A percentile compares a stretch with the other conserved stretches of the same genome.
phyloP scores from a whole-genome alignment of 768 basidiomycete species.

The Multifurca ochricompacta region DNA sequence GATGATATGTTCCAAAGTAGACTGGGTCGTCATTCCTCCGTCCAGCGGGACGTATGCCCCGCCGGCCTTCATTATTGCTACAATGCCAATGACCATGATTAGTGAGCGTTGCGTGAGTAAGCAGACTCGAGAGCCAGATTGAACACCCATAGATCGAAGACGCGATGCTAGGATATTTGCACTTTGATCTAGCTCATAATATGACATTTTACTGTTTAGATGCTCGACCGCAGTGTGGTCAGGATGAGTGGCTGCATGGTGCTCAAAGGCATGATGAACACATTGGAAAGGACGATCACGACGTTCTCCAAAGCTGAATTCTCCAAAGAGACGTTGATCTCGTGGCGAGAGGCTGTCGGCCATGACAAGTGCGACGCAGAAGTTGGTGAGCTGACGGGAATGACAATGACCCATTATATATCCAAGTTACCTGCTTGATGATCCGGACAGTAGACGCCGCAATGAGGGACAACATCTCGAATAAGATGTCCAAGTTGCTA shows the following conservation, averaged over 20 bases:
- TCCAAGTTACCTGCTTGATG: no score
- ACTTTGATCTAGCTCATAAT: conserved; percentile 40
- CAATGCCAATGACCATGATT: no score
- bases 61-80: no score
- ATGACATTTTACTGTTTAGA: conserved; percentile 40
- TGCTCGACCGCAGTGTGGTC: conserved; percentile 44
- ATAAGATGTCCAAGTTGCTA: no score
- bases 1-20: no score
- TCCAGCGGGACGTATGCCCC: no score
- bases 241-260: conserved; percentile 36
- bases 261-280: conserved; percentile 50
- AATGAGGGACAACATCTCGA: no score
- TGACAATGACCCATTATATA: not conserved
- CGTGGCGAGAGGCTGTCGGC: conserved; percentile 31
- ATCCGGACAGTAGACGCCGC: no score
- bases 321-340: conserved; percentile 38
- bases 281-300: conserved; percentile 36
- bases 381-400: not conserved
- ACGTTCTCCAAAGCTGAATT: conserved; percentile 38
- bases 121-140: conserved; percentile 38
- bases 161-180: conserved; percentile 40
- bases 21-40: no score
- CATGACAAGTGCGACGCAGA: conserved; percentile 16
- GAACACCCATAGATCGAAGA: conserved; percentile 38
- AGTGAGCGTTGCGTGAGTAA: no score